Evolutionary conservation across 2,329 filamentous ascomycete genomes (phyloP).

Genomic region (Peltaster fructicola): DNA sequence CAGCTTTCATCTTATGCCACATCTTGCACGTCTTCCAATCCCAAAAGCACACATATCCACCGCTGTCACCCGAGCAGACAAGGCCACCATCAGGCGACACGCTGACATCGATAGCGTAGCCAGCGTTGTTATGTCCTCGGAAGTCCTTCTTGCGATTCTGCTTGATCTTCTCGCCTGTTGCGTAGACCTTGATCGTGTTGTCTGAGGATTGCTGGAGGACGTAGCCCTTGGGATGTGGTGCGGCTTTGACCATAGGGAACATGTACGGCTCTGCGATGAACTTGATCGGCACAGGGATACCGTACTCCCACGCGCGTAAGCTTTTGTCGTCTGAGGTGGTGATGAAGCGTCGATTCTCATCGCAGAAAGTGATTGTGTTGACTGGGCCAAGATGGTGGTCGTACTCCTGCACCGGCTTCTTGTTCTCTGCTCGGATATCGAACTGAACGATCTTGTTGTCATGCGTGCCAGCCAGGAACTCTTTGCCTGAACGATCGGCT

Average conservation of each 20-base stretch:
- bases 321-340: conserved; percentile 96
- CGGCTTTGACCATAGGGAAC: conserved; percentile 82
- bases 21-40: conserved; percentile 99
- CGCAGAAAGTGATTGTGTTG: conserved; percentile 94
- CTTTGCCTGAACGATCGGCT: conserved; percentile 53
- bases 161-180: conserved; percentile 83
- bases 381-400: conserved; percentile 95
- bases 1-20: conserved; percentile 87
- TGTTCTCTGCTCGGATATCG: conserved; percentile 46
- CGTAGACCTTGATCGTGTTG: conserved; percentile 94
- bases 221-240: conserved; percentile 80
- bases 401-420: conserved; percentile 79
- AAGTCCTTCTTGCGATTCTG: conserved; percentile 97
- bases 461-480: conserved; percentile 92
- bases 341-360: conserved; percentile 88
- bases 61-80: conserved; percentile 69
- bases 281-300: conserved; percentile 95
- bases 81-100: conserved; percentile 88
- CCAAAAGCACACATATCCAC: conserved; percentile 88
- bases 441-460: conserved; percentile 99
- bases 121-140: conserved; percentile 87
- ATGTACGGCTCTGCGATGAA: conserved; percentile 96
- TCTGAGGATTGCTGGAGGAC: conserved; percentile 86
- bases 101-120: conserved; percentile 77
- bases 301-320: conserved; percentile 93